Conservation (phyloP, 2,329 filamentous ascomycete genomes). For the Nemania sp. region DNA sequence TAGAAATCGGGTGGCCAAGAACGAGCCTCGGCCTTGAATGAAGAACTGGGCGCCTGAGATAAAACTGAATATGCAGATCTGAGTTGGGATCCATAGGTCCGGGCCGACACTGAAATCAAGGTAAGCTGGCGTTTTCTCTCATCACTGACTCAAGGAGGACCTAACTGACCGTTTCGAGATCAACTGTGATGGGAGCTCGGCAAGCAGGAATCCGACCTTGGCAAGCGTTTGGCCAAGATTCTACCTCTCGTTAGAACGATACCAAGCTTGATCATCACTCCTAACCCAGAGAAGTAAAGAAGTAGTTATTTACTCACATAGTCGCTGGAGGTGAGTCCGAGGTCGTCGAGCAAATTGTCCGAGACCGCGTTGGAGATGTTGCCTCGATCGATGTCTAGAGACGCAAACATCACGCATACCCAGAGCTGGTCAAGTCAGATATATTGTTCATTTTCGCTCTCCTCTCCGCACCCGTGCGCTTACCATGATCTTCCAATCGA, state of each 20-base stretch:
- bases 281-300: neutral
- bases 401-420: conserved; percentile 36
- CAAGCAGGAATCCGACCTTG: conserved; percentile 33
- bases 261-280: neutral
- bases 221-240: conserved; percentile 41
- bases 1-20: conserved; percentile 42
- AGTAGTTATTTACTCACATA: conserved; percentile 33
- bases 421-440: conserved; percentile 35
- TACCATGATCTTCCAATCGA: conserved; percentile 47
- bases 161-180: conserved; percentile 35
- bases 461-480: conserved; percentile 1
- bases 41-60: conserved; percentile 37
- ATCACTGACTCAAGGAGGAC: neutral
- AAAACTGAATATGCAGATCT: conserved; percentile 37
- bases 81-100: conserved; percentile 37
- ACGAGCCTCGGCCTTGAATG: conserved; percentile 37
- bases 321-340: conserved; percentile 36
- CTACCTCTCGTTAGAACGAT: conserved; percentile 23
- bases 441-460: conserved; percentile 4
- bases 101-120: conserved; percentile 33
- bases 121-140: conserved; percentile 13
- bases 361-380: conserved; percentile 42
- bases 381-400: conserved; percentile 32
- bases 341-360: conserved; percentile 42
- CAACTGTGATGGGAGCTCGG: conserved; percentile 32